Conservation (phyloP, 2,329 filamentous ascomycete species). For the Pyrenochaeta sp. region DNA sequence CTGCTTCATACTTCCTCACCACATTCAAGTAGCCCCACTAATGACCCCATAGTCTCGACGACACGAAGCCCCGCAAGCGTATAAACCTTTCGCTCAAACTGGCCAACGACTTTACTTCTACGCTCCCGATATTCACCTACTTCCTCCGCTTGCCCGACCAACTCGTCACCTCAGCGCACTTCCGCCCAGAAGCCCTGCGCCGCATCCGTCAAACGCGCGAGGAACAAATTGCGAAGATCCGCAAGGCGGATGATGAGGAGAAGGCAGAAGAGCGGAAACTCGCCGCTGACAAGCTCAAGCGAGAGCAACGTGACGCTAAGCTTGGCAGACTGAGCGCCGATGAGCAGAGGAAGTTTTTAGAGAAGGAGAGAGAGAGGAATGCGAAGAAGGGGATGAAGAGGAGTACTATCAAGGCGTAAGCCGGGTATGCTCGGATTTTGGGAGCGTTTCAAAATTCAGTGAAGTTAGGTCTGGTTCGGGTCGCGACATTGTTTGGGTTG, state of each 20-base stretch:
- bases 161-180: conserved; percentile 79
- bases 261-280: conserved; percentile 68
- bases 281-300: conserved; percentile 71
- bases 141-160: conserved; percentile 87
- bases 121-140: conserved; percentile 79
- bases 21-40: conserved; percentile 3
- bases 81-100: conserved; percentile 78
- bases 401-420: conserved; percentile 61
- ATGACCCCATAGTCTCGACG: conserved; percentile 71
- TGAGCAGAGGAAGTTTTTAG: conserved; percentile 66
- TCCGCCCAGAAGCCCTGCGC: conserved; percentile 86
- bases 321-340: conserved; percentile 73
- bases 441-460: background rate
- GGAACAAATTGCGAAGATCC: conserved; percentile 78
- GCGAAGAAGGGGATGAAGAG: conserved; percentile 74
- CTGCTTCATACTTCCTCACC: background rate
- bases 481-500: background rate
- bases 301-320: conserved; percentile 76
- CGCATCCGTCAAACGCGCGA: conserved; percentile 85
- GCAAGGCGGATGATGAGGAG: conserved; percentile 78
- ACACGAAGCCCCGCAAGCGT: conserved; percentile 85
- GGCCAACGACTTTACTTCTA: conserved; percentile 65
- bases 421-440: background rate
- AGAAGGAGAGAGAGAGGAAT: conserved; percentile 87
- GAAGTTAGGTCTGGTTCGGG: too few species aligned